Conservation (phyloP, 2,329 filamentous ascomycete species). For the Aspergillus melleus region DNA sequence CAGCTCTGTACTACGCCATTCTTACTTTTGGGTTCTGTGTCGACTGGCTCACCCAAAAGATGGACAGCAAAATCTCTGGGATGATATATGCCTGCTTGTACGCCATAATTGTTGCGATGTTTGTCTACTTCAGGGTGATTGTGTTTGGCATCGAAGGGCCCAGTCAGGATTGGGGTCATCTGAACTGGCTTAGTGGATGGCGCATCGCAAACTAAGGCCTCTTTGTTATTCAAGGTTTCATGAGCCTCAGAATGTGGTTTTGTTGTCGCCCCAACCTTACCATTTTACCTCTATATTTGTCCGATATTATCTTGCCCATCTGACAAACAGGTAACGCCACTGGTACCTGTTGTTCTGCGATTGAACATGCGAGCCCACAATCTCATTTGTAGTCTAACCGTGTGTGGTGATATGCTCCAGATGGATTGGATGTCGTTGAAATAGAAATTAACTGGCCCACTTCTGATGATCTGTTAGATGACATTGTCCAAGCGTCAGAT, state of each 20-base stretch:
- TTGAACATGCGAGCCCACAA: not conserved
- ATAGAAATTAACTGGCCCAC: not conserved
- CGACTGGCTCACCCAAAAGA: conserved; percentile 75
- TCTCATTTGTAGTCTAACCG: not conserved
- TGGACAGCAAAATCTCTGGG: conserved; percentile 64
- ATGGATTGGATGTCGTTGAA: not conserved
- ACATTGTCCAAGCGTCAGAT: not conserved
- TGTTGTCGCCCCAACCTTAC: not conserved
- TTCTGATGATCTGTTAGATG: not conserved
- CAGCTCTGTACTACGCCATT: conserved; percentile 96
- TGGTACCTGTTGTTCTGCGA: not conserved
- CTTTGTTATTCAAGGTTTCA: not conserved
- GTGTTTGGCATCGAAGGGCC: conserved; percentile 93
- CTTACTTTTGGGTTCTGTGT: conserved; percentile 82
- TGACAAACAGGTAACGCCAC: not conserved
- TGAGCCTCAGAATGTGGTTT: not conserved
- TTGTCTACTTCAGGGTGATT: conserved; percentile 87
- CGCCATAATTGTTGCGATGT: conserved; percentile 71
- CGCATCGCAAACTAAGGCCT: conserved; percentile 62
- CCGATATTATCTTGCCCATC: not conserved
- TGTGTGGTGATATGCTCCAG: not conserved
- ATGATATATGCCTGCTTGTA: conserved; percentile 75
- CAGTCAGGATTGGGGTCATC: conserved; percentile 80
- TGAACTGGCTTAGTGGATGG: conserved; percentile 93
- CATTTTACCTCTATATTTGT: not conserved